Base-by-base conservation (phyloP, 2,329 filamentous ascomycete genomes). In the Monilinia fructigena region DNA sequence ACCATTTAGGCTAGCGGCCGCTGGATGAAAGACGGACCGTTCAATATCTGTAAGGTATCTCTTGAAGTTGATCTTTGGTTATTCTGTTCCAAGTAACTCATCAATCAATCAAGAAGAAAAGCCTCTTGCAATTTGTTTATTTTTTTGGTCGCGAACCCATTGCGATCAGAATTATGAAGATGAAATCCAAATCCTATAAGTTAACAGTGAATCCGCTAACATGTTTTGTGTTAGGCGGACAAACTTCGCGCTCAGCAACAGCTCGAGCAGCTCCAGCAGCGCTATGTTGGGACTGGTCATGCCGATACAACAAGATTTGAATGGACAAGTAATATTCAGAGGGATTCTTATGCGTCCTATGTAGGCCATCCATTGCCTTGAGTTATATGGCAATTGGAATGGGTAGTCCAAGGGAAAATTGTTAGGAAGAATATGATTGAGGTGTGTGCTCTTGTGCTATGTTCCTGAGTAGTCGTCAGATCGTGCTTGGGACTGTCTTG, bases 241-340 rank as follows among this genome's bases (percentile, higher is more conserved):
- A 99, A 99, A 81, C 90, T 99, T 71, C 93, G 95, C 77, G 95
- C 92, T 12, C 92, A 97, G 74, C 95, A 99, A 80, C 95, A 99
- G 79, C 93, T 99, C 76, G 95, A 99, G 80, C 89, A 93, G 71
- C 90, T 98, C 23, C 95, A 99, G 80, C 89, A 93, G 75, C 96
- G 96, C 75, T 97, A 95, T 82, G 85, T 99, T 75, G 95, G 95
- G 73, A 98, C 95, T 4, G 95, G 95, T 31, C 93, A 97, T 79
- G 92, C 94, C 54, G 95, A 99, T 81, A 98, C 94, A 18, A 96
- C 93, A 35, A 96, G 92, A 78, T 95, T 95, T 88, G 95, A 99
- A 80, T 99, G 93, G 93, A 90, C 90, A 61, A 93, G 91, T 68
- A 99, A 98, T 81, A 94, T 98, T 76, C 86, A 93, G 76, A 93